A percentile compares a stretch with the other conserved stretches of the same genome.
Evolutionary conservation across 176 grass and related monocot genomes (phyloP).

Genomic region (Themeda triandra): DNA sequence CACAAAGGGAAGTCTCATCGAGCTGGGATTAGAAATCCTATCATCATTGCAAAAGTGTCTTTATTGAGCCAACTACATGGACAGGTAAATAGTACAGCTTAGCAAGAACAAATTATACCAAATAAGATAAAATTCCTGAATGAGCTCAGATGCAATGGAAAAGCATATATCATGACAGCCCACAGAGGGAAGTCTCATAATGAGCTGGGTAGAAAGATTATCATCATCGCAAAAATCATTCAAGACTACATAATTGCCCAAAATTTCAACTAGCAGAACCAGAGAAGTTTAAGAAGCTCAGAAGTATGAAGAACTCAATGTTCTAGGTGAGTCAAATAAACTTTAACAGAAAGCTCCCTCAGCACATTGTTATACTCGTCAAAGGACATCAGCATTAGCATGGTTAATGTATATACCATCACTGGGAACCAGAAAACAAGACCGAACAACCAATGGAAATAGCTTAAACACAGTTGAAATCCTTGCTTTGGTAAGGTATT

Average conservation of each 20-base stretch:
- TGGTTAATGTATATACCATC: conserved; percentile 64
- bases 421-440: conserved; percentile 31
- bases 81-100: neutral
- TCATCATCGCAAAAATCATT: conserved; percentile 40
- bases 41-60: conserved; percentile 25
- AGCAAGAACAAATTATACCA: neutral
- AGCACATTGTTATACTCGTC: conserved; percentile 49
- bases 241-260: neutral
- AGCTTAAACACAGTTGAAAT: neutral
- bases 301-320: neutral
- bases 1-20: conserved; percentile 72
- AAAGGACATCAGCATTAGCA: conserved; percentile 75
- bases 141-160: conserved; percentile 58
- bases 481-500: neutral
- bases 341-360: conserved; percentile 45
- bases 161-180: conserved; percentile 48
- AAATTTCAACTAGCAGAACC: too few relatives aligned
- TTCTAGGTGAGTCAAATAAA: neutral
- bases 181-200: conserved; percentile 82
- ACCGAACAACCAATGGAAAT: neutral
- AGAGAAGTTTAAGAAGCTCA: neutral
- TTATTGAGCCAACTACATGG: neutral
- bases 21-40: conserved; percentile 61
- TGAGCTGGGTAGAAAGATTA: conserved; percentile 74
- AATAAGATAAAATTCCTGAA: neutral